Evolutionary conservation across 108 stramenopile species (phyloP).

Genomic region (Cylindrotheca fusiformis): DNA sequence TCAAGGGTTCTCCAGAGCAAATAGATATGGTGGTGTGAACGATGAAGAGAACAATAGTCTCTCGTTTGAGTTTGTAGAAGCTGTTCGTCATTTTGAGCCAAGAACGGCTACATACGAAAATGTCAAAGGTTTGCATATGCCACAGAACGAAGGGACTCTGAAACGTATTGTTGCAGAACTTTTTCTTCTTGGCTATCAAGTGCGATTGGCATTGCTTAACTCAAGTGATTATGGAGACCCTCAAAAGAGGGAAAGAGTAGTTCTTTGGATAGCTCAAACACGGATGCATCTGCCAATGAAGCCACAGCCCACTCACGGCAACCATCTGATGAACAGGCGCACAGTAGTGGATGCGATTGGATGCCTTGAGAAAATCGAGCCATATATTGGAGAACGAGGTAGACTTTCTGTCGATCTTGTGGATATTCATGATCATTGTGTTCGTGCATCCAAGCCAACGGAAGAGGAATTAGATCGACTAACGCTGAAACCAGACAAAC

Average conservation of each 20-base stretch:
- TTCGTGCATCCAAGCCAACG: background rate
- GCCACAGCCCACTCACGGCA: background rate
- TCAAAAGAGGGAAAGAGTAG: conserved; percentile 30
- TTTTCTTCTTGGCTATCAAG: background rate
- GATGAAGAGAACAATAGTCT: background rate
- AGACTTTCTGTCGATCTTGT: background rate
- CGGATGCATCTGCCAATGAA: background rate
- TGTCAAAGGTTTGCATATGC: conserved; percentile 31
- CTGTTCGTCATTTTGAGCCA: conserved; percentile 15
- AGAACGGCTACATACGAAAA: conserved; percentile 44
- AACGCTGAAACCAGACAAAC: background rate
- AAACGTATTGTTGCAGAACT: background rate
- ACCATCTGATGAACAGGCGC: background rate
- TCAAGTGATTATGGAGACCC: conserved; percentile 50
- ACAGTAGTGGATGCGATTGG: background rate
- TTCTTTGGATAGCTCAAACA: conserved; percentile 13
- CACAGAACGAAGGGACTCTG: conserved; percentile 11
- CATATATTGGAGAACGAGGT: background rate
- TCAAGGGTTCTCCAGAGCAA: conserved; percentile 41
- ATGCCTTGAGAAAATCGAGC: background rate
- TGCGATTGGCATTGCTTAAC: conserved; percentile 12
- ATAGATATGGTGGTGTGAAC: too few species aligned
- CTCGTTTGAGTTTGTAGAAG: background rate
- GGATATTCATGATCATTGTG: background rate
- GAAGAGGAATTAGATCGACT: background rate